These are phyloP conservation scores for Chaetomium sp. DNA, from an alignment of 2,329 filamentous ascomycete genomes.

Conservation along the genomic window DNA sequence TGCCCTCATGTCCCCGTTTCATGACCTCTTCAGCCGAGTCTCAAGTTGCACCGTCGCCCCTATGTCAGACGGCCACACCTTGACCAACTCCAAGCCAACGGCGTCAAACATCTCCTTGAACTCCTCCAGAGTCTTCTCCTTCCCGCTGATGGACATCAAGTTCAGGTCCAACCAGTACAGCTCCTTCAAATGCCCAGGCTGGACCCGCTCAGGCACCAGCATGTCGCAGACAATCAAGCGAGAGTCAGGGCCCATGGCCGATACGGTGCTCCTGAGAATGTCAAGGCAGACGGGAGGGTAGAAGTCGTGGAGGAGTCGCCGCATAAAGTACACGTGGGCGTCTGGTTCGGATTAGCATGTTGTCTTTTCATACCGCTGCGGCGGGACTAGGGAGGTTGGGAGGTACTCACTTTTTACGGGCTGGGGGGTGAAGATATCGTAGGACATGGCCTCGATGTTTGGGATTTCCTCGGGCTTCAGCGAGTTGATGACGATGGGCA, in stretches of 20 bases:
- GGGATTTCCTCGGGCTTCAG: slow-evolving; percentile 23
- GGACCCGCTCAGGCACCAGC: slow-evolving; percentile 29
- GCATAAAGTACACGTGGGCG: slow-evolving; percentile 30
- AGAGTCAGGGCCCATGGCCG: slow-evolving; percentile 29
- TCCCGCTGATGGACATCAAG: slow-evolving; percentile 27
- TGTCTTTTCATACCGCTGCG: not conserved
- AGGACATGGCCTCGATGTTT: slow-evolving; percentile 25
- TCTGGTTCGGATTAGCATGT: slow-evolving; percentile 17
- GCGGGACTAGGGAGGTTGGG: not conserved
- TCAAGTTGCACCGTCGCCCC: slow-evolving; percentile 31
- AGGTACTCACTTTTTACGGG: slow-evolving; percentile 23
- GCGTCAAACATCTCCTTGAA: slow-evolving; percentile 29
- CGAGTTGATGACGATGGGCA: slow-evolving; percentile 29
- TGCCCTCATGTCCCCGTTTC: not conserved
- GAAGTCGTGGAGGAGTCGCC: slow-evolving; percentile 30
- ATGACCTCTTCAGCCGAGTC: slow-evolving; percentile 22
- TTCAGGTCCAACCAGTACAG: slow-evolving; percentile 31
- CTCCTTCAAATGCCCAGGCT: slow-evolving; percentile 23
- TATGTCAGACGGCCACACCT: slow-evolving; percentile 28
- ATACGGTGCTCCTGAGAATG: slow-evolving; percentile 28
- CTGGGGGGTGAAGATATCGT: slow-evolving; percentile 25
- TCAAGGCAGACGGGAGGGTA: slow-evolving; percentile 27
- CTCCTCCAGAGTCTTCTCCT: slow-evolving; percentile 29
- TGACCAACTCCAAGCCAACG: slow-evolving; percentile 29
- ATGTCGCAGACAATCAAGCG: slow-evolving; percentile 32